phyloP scores from a whole-genome alignment of 768 basidiomycete species.

The Lentinula boryana region DNA sequence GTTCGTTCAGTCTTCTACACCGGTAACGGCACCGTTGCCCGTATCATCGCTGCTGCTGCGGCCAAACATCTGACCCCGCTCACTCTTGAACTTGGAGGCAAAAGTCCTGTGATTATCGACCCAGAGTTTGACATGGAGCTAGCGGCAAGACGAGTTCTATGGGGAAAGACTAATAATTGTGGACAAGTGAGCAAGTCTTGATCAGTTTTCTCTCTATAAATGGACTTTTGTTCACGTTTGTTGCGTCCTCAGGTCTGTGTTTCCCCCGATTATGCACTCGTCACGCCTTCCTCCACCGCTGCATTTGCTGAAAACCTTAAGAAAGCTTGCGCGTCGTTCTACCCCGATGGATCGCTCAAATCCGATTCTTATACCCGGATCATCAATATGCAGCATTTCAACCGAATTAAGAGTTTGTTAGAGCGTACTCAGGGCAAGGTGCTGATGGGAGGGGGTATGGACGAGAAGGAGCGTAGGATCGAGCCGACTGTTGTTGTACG shows the following conservation, averaged over 20 bases:
- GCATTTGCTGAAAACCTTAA: conserved; percentile 37
- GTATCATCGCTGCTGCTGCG: conserved; percentile 45
- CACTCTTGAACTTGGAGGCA: conserved; percentile 53
- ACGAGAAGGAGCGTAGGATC: conserved; percentile 55
- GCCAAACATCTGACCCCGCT: conserved; percentile 48
- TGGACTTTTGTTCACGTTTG: neutral
- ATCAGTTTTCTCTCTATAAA: neutral
- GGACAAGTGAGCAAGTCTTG: conserved; percentile 36
- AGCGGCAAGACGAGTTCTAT: conserved; percentile 67
- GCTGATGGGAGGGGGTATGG: conserved; percentile 56
- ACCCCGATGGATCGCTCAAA: conserved; percentile 23
- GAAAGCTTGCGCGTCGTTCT: conserved; percentile 28
- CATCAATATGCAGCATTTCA: conserved; percentile 45
- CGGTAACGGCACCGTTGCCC: conserved; percentile 37
- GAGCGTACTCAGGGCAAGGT: conserved; percentile 62
- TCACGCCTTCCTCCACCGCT: conserved; percentile 35
- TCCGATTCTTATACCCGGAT: conserved; percentile 47
- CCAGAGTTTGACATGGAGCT: conserved; percentile 58
- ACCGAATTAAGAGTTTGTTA: conserved; percentile 57
- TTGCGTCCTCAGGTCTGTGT: conserved; percentile 42
- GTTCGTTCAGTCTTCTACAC: conserved; percentile 33
- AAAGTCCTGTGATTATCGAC: conserved; percentile 68
- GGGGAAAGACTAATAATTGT: conserved; percentile 74
- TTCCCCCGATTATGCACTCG: conserved; percentile 52
- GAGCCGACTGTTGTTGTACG: conserved; percentile 60